These are phyloP conservation scores for Xylariaceae sp. DNA, from an alignment of 2,329 filamentous ascomycete genomes.

Conservation along the genomic window DNA sequence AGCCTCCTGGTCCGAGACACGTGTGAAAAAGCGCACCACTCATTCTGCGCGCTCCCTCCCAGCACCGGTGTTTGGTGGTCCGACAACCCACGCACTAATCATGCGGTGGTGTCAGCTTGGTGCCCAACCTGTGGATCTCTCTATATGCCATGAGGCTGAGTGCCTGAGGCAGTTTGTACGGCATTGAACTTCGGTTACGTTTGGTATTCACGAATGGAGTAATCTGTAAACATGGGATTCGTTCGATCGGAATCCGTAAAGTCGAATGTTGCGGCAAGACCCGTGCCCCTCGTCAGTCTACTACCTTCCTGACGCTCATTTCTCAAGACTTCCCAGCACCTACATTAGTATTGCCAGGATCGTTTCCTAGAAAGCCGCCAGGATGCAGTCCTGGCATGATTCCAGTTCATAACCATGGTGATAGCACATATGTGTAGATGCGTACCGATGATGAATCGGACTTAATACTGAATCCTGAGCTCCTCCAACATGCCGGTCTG, in stretches of 20 bases:
- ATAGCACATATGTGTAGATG: not conserved
- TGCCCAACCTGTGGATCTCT: not conserved
- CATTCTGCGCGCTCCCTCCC: not conserved
- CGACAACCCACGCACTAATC: not conserved
- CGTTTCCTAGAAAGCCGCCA: not conserved
- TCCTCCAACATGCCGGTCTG: conserved; percentile 1
- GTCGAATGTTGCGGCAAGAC: not conserved
- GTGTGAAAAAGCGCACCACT: not conserved
- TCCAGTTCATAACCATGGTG: not conserved
- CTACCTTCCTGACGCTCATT: not conserved
- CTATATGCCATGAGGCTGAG: not conserved
- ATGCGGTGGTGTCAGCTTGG: not conserved
- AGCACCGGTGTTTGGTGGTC: not conserved
- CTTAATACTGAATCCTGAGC: not conserved
- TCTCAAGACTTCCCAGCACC: not conserved
- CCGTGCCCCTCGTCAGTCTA: not conserved
- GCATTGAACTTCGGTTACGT: not conserved
- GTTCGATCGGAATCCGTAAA: not conserved
- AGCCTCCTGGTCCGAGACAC: not conserved
- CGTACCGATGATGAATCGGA: not conserved
- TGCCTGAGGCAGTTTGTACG: not conserved
- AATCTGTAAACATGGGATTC: not conserved
- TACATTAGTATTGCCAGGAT: not conserved
- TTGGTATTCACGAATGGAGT: not conserved
- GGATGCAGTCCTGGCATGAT: not conserved